Base-by-base conservation (phyloP, 768 basidiomycete species). In the Zangia roseola region DNA sequence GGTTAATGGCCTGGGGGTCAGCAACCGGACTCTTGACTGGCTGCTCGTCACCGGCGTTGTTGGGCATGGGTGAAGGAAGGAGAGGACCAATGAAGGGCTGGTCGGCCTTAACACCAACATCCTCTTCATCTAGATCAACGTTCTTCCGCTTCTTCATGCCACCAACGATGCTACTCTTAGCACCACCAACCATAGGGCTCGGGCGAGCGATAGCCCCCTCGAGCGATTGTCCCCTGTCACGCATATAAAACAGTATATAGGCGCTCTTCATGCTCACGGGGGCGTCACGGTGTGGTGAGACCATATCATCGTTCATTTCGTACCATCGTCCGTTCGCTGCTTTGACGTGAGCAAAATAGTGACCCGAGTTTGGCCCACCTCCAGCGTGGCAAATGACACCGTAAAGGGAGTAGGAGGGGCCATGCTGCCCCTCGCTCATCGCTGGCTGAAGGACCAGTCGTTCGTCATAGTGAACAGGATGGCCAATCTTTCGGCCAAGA, bases 331-430 rank as follows among this genome's bases (percentile, higher is more conserved):
- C 85, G 28, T 79, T 71, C 30, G 74, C 76, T 34, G 81, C 76
- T 64, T 84, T 90, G 60, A 97, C 83, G 59, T 82, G 85, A 16
- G 94, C 86, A 55, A 83, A 92, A 69, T 99, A 99, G 68, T 99
- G 97, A 5, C 97, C 97, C 2, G 90, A 94, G 62, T 97, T 91
- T 13, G 94, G 92, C 6, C 94, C 93, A 35, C 82, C 77, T 44
- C 97, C 97, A 10, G 89, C 90, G 65, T 99, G 97, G 56, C 84
- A 92, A 46, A 97, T 90, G 52, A 98, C 82, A 25, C 89, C 94
- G 64, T 93, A 97, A 3, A 99, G 71, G 2, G 85, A 82, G 69
- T 99, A 99, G 23, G 76, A 72, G 5, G 89, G 88, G 2, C 86
- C 86, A 57, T 78, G 81, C 65, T 84, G 78, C 1, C 79, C 85